These are phyloP conservation scores for Lactarius hengduanensis DNA, from an alignment of 768 basidiomycete genomes.

Conservation along the genomic window DNA sequence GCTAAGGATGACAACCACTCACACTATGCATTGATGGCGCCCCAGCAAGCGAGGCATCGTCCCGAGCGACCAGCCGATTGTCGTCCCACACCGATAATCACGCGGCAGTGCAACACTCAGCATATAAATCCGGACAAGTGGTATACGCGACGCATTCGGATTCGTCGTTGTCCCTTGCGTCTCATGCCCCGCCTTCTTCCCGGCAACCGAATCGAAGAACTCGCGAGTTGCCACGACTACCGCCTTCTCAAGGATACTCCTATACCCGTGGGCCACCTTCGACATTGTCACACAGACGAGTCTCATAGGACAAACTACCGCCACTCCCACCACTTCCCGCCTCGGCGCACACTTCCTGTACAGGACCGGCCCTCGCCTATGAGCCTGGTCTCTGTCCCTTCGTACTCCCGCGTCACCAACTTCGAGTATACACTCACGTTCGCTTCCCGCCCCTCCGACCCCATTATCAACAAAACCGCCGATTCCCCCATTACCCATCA, in stretches of 20 bases:
- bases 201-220: not conserved
- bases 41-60: not conserved
- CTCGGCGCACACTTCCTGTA: not conserved
- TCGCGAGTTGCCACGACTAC: constrained; percentile 10
- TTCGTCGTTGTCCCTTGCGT: not conserved
- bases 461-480: constrained; percentile 12
- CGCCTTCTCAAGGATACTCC: not conserved
- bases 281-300: not conserved
- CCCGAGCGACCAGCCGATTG: constrained; percentile 9
- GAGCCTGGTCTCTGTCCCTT: not conserved
- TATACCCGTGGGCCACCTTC: constrained; percentile 1
- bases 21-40: not conserved
- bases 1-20: not conserved
- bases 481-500: not conserved
- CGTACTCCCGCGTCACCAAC: not conserved
- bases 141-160: too few relatives aligned
- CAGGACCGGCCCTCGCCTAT: not conserved
- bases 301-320: not conserved
- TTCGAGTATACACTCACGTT: constrained; percentile 19
- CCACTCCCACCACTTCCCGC: constrained; percentile 9
- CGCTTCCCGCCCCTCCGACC: constrained; percentile 12
- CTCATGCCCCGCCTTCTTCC: not conserved
- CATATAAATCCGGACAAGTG: too few relatives aligned
- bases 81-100: constrained; percentile 6
- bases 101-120: too few relatives aligned